phyloP scores from a whole-genome alignment of 148 eudicot species.

The Nepenthes mirabilis region DNA sequence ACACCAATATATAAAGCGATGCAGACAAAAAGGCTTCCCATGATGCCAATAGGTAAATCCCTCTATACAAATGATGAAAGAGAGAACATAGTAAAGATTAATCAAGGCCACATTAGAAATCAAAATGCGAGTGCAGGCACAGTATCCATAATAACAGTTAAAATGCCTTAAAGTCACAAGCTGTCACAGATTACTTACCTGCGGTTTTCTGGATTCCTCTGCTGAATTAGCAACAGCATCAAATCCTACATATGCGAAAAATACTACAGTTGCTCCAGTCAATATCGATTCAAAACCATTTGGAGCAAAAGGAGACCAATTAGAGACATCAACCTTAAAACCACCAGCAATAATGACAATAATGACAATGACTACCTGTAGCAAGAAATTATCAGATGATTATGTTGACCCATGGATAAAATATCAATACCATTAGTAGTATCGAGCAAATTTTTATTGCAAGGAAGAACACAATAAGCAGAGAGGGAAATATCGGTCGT shows the following conservation, averaged over 20 bases:
- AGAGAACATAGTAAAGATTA: constrained; percentile 1
- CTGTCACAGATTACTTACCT: constrained; percentile 25
- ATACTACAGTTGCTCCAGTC: constrained; percentile 96
- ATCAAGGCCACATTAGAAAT: not conserved
- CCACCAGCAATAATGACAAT: constrained; percentile 65
- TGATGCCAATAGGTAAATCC: constrained; percentile 91
- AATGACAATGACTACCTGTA: constrained; percentile 80
- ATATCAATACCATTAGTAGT: not conserved
- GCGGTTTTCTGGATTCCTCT: constrained; percentile 89
- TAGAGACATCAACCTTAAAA: constrained; percentile 77
- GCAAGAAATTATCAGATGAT: not conserved
- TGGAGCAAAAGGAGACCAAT: constrained; percentile 95
- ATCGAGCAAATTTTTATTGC: not conserved
- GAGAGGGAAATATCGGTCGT: too few relatives aligned
- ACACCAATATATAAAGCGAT: constrained; percentile 70
- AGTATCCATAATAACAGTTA: not conserved
- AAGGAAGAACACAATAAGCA: not conserved
- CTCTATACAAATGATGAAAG: constrained; percentile 26
- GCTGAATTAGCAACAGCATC: constrained; percentile 99
- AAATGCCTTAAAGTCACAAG: not conserved
- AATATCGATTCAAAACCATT: constrained; percentile 56
- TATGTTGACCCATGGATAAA: not conserved
- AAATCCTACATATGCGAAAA: constrained; percentile 96
- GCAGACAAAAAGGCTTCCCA: constrained; percentile 81
- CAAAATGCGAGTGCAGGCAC: not conserved